Conservation (phyloP, 2,329 filamentous ascomycete species). For the Xylaria hypoxylon region DNA sequence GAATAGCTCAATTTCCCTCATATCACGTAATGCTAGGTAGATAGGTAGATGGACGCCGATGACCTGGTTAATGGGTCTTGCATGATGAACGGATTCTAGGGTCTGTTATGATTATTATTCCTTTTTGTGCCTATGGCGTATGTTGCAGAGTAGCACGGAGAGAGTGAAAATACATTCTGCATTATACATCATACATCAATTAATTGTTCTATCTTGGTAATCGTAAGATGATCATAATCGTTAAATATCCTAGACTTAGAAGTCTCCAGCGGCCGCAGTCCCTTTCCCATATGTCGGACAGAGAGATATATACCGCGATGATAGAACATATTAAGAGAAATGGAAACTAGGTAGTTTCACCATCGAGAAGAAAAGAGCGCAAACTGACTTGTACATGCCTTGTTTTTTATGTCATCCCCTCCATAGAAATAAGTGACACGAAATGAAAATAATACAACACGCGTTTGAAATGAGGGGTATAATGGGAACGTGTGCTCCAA, state of each 20-base stretch:
- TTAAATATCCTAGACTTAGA: slow-evolving; percentile 4
- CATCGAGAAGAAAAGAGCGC: slow-evolving; percentile 1
- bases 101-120: slow-evolving; percentile 17
- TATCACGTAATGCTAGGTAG: slow-evolving; percentile 1
- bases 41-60: slow-evolving; percentile 3
- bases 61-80: slow-evolving; percentile 10
- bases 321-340: slow-evolving; percentile 24
- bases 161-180: background rate
- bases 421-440: slow-evolving; percentile 17
- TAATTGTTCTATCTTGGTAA: slow-evolving; percentile 23
- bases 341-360: background rate
- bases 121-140: background rate
- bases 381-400: background rate
- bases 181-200: slow-evolving; percentile 22
- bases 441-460: slow-evolving; percentile 19
- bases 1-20: background rate
- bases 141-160: background rate
- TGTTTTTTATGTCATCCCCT: slow-evolving; percentile 22
- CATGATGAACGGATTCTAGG: slow-evolving; percentile 1
- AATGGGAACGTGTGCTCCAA: background rate
- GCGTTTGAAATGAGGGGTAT: slow-evolving; percentile 20
- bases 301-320: slow-evolving; percentile 16
- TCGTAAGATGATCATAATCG: slow-evolving; percentile 26
- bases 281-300: slow-evolving; percentile 3
- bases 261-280: background rate